A percentile compares a stretch with the other conserved stretches of the same genome.
Conservation (phyloP, 805 yeast genomes). For the Wickerhamomyces mucosus region DNA sequence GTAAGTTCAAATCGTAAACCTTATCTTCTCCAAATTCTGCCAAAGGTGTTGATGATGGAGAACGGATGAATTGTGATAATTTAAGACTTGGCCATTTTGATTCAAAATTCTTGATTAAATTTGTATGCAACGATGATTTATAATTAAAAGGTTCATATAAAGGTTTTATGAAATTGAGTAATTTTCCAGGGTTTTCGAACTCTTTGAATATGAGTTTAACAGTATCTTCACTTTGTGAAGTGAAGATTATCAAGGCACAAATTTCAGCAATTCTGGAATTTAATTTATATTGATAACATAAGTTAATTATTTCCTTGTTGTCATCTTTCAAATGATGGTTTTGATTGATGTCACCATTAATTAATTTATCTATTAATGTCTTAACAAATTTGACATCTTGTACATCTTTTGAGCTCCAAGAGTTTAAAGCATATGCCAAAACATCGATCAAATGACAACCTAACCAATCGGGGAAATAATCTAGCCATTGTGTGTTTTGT, state of each 20-base stretch:
- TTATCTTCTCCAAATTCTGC: conserved; percentile 43
- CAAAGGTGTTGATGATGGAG: conserved; percentile 29
- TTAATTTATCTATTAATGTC: conserved; percentile 25
- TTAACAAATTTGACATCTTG: conserved; percentile 32
- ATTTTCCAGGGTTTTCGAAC: conserved; percentile 28
- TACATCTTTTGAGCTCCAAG: conserved; percentile 50
- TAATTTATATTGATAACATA: conserved; percentile 47
- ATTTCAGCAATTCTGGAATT: conserved; percentile 67
- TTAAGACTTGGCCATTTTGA: conserved; percentile 36
- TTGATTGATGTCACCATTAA: conserved; percentile 9
- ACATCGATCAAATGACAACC: conserved; percentile 64
- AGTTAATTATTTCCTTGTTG: conserved; percentile 20
- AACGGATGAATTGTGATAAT: conserved; percentile 42
- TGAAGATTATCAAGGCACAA: conserved; percentile 61
- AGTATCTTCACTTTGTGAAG: conserved; percentile 35
- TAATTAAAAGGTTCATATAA: conserved; percentile 37
- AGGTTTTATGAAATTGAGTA: conserved; percentile 24
- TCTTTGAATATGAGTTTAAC: conserved; percentile 30
- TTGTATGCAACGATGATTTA: conserved; percentile 35
- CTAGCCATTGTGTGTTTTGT: conserved; percentile 37
- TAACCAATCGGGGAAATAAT: conserved; percentile 50
- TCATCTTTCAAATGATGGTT: conserved; percentile 1
- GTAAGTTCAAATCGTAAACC: conserved; percentile 48
- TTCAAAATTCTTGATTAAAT: conserved; percentile 36
- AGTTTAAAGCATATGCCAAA: conserved; percentile 61